phyloP scores from a whole-genome alignment of 2,329 filamentous ascomycete genomes.

The Hirsutella minnesotensis region DNA sequence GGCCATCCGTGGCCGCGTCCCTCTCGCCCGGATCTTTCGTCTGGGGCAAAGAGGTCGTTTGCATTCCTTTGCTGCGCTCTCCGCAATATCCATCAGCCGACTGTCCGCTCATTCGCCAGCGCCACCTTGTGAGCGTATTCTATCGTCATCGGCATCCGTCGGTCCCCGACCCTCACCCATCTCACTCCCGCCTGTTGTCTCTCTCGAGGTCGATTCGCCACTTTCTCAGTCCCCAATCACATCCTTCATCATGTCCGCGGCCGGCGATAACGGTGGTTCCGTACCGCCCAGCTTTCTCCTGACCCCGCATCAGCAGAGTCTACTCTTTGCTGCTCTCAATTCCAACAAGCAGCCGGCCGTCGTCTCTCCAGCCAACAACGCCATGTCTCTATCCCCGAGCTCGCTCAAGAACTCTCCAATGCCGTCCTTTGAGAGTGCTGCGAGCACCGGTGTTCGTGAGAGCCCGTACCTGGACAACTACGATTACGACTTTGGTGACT shows the following conservation, averaged over 20 bases:
- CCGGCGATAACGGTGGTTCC: slow-evolving; percentile 26
- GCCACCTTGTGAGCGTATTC: background rate
- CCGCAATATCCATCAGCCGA: too few relatives aligned
- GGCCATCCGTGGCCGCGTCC: background rate
- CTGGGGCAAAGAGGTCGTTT: background rate
- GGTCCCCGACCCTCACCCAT: background rate
- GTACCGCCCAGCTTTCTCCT: slow-evolving; percentile 50
- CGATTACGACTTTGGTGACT: slow-evolving; percentile 66
- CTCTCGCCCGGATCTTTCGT: background rate
- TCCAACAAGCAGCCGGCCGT: slow-evolving; percentile 43
- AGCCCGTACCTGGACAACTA: slow-evolving; percentile 73
- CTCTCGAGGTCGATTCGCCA: background rate
- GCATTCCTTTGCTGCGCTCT: background rate
- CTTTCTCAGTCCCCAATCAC: background rate
- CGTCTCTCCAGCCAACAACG: slow-evolving; percentile 22
- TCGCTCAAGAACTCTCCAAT: slow-evolving; percentile 38
- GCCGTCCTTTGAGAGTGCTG: slow-evolving; percentile 21
- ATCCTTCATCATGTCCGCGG: slow-evolving; percentile 24
- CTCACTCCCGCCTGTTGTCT: background rate
- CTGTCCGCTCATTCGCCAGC: background rate
- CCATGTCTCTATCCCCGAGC: slow-evolving; percentile 32
- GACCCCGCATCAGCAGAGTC: slow-evolving; percentile 63
- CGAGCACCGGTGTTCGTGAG: slow-evolving; percentile 44
- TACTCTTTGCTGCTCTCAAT: slow-evolving; percentile 65
- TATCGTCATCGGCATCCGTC: background rate